Evolutionary conservation across 176 grass and related monocot genomes (phyloP).

Genomic region (Eleusine coracana): DNA sequence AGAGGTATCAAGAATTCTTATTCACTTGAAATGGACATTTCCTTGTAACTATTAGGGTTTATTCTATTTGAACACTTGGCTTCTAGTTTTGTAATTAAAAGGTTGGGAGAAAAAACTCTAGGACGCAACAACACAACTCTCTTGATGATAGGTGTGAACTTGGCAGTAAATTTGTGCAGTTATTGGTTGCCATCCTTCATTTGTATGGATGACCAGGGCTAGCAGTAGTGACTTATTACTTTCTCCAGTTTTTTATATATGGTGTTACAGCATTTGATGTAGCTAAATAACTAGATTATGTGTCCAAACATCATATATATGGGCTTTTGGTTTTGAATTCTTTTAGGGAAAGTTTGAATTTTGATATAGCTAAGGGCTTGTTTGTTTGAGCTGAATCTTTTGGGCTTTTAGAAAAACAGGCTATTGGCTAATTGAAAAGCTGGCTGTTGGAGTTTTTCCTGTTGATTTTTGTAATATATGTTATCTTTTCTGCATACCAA

Average conservation of each 20-base stretch:
- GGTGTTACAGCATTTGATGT: neutral
- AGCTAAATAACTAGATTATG: neutral
- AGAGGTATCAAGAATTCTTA: constrained; percentile 50
- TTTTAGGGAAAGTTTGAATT: neutral
- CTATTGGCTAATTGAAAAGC: too few relatives aligned
- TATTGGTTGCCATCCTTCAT: constrained; percentile 13
- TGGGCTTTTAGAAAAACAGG: too few relatives aligned
- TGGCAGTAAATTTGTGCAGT: neutral
- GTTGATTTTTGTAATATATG: too few relatives aligned
- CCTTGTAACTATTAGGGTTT: constrained; percentile 2
- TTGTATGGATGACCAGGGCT: neutral
- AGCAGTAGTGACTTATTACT: constrained; percentile 11
- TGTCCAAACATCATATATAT: neutral
- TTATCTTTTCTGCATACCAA: too few relatives aligned
- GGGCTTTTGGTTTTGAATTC: neutral
- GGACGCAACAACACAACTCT: neutral
- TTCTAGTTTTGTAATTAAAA: neutral
- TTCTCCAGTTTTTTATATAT: neutral
- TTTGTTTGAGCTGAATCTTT: too few relatives aligned
- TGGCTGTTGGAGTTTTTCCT: too few relatives aligned
- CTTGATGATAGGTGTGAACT: constrained; percentile 6
- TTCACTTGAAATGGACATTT: neutral
- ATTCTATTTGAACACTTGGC: constrained; percentile 17
- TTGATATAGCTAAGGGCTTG: neutral
- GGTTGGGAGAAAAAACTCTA: neutral